Percentiles rank a stretch among this genome's conserved stretches.
Evolutionary conservation across 352 stramenopile genomes (phyloP).

Genomic region (Globisporangium megalacanthum): DNA sequence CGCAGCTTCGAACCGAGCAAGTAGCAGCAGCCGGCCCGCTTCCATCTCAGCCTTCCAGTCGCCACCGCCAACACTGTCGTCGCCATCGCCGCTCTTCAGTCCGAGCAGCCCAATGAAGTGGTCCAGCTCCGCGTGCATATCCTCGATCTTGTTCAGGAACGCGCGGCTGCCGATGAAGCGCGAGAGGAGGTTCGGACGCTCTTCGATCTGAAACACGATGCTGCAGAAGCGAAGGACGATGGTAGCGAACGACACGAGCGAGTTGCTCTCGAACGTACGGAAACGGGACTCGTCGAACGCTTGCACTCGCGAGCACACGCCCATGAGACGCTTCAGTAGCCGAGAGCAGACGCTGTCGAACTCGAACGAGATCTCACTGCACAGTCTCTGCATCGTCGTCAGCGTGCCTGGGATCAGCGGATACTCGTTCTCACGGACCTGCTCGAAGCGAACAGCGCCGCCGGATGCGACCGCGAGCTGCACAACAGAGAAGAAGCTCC

Average conservation of each 20-base stretch:
- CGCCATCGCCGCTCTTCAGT: neutral
- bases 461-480: neutral
- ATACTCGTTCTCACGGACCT: neutral
- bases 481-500: neutral
- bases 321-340: neutral
- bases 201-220: slow-evolving; percentile 1
- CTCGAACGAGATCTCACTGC: neutral
- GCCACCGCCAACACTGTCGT: neutral
- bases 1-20: neutral
- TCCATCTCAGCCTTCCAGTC: neutral
- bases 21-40: neutral
- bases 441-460: neutral
- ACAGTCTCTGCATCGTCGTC: neutral
- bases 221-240: neutral
- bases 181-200: neutral
- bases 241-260: neutral
- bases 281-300: neutral
- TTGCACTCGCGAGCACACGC: neutral
- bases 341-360: neutral
- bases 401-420: neutral
- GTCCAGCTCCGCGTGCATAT: neutral
- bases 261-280: neutral
- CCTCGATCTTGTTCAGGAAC: neutral
- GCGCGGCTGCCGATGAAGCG: neutral
- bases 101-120: neutral